phyloP scores from a whole-genome alignment of 1,284 basidiomycete species.

The Ustilago bromivora region DNA sequence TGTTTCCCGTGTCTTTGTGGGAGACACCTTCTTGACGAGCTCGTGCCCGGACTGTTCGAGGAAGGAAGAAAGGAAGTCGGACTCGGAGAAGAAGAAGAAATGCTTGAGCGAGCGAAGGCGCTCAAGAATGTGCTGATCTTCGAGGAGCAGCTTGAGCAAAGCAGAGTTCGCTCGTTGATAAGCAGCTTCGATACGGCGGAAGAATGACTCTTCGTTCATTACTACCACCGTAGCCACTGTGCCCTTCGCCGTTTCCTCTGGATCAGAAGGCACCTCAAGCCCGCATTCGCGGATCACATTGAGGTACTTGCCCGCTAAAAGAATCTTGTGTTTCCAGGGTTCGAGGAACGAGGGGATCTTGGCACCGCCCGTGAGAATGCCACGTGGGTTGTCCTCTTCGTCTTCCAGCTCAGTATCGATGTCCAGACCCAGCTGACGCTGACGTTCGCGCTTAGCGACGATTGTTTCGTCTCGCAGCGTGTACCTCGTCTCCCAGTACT shows the following conservation, averaged over 20 bases:
- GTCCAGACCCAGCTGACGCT: slow-evolving; percentile 56
- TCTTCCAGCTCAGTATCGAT: slow-evolving; percentile 51
- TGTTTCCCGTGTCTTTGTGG: slow-evolving; percentile 71
- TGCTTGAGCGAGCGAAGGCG: slow-evolving; percentile 66
- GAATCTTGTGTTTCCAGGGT: slow-evolving; percentile 69
- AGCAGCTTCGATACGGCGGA: slow-evolving; percentile 62
- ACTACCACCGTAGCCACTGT: slow-evolving; percentile 36
- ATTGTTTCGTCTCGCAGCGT: slow-evolving; percentile 64
- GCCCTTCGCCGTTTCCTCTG: slow-evolving; percentile 20
- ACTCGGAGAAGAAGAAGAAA: slow-evolving; percentile 67
- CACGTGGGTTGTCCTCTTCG: slow-evolving; percentile 72
- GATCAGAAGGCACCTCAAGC: slow-evolving; percentile 58
- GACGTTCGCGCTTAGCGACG: slow-evolving; percentile 55
- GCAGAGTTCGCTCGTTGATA: slow-evolving; percentile 67
- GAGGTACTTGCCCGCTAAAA: slow-evolving; percentile 68
- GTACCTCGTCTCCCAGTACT: slow-evolving; percentile 70
- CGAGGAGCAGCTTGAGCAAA: slow-evolving; percentile 63
- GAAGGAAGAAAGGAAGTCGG: slow-evolving; percentile 67
- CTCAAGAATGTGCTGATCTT: slow-evolving; percentile 64
- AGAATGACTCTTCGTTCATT: slow-evolving; percentile 67
- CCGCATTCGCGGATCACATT: slow-evolving; percentile 69
- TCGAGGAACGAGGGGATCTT: slow-evolving; percentile 68
- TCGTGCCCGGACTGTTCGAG: slow-evolving; percentile 65
- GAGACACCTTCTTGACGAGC: slow-evolving; percentile 63
- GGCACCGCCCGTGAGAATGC: slow-evolving; percentile 71